These are phyloP conservation scores for Leonotis leonurus DNA, from an alignment of 257 asterid genomes.

Conservation along the genomic window DNA sequence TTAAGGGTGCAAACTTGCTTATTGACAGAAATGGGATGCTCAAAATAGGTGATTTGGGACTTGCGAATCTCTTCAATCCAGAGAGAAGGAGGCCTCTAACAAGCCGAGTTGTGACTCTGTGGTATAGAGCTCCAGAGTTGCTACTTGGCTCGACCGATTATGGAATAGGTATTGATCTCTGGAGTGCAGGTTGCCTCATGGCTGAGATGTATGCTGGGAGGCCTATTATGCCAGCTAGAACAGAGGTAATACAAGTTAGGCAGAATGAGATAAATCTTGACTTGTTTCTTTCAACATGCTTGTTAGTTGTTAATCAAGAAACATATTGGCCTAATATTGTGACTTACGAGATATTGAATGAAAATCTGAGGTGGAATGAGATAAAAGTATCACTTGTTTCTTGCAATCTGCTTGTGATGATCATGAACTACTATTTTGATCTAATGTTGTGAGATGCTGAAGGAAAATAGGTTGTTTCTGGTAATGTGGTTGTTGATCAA, in stretches of 20 bases:
- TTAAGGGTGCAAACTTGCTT: constrained; percentile 74
- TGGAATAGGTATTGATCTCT: constrained; percentile 70
- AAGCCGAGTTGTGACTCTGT: constrained; percentile 77
- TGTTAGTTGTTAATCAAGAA: no score
- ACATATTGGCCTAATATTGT: no score
- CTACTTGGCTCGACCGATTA: constrained; percentile 74
- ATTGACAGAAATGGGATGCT: constrained; percentile 65
- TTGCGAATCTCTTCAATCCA: constrained; percentile 43
- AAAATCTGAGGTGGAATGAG: neutral
- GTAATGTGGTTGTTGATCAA: neutral
- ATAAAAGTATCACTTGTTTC: neutral
- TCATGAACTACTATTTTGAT: neutral
- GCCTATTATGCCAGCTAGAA: constrained; percentile 73
- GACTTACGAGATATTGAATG: no score
- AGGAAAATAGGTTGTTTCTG: no score
- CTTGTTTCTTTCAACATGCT: neutral
- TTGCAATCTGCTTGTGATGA: neutral
- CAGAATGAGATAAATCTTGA: no score
- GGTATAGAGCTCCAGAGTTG: constrained; percentile 85
- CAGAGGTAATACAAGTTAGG: constrained; percentile 56
- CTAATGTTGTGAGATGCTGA: neutral
- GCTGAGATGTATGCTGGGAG: constrained; percentile 81
- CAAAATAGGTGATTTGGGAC: constrained; percentile 79
- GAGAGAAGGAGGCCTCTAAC: constrained; percentile 53
- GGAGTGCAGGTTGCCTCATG: constrained; percentile 90